These are phyloP conservation scores for Alternaria consortialis DNA, from an alignment of 2,329 filamentous ascomycete genomes.

Conservation along the genomic window DNA sequence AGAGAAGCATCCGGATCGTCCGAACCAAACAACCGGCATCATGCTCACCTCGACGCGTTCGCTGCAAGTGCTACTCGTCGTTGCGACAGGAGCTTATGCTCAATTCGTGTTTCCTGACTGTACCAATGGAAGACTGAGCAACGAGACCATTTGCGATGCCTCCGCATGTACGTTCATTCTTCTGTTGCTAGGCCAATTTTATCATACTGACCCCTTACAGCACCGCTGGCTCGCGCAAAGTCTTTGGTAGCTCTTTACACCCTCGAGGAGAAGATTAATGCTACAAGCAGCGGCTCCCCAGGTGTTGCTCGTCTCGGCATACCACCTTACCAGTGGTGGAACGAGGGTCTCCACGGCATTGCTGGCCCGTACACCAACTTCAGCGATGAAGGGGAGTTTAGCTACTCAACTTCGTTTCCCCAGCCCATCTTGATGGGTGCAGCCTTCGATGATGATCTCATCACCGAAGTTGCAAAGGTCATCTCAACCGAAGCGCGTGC, in stretches of 20 bases:
- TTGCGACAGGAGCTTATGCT: constrained; percentile 27
- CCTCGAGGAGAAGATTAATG: constrained; percentile 60
- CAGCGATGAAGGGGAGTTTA: constrained; percentile 63
- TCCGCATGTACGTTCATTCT: constrained; percentile 41
- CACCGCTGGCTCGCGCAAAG: constrained; percentile 36
- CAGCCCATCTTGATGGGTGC: constrained; percentile 70
- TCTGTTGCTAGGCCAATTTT: neutral
- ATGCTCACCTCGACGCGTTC: constrained; percentile 24
- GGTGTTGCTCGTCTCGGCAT: constrained; percentile 63
- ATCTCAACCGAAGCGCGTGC: constrained; percentile 70
- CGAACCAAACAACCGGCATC: neutral
- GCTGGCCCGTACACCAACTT: constrained; percentile 67
- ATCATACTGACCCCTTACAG: constrained; percentile 13
- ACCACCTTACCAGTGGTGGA: constrained; percentile 63
- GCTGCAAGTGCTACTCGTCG: constrained; percentile 18
- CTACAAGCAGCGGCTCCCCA: constrained; percentile 57
- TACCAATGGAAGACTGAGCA: constrained; percentile 59
- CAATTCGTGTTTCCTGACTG: constrained; percentile 60
- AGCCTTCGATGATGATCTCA: constrained; percentile 70
- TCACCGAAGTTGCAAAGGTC: constrained; percentile 65
- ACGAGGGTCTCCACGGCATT: constrained; percentile 45
- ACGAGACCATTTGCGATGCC: constrained; percentile 62
- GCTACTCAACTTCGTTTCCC: constrained; percentile 71
- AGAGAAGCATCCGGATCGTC: neutral
- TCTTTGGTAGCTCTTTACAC: constrained; percentile 39